Conservation (phyloP, 805 yeast genomes). For the Pichia scutulata region DNA sequence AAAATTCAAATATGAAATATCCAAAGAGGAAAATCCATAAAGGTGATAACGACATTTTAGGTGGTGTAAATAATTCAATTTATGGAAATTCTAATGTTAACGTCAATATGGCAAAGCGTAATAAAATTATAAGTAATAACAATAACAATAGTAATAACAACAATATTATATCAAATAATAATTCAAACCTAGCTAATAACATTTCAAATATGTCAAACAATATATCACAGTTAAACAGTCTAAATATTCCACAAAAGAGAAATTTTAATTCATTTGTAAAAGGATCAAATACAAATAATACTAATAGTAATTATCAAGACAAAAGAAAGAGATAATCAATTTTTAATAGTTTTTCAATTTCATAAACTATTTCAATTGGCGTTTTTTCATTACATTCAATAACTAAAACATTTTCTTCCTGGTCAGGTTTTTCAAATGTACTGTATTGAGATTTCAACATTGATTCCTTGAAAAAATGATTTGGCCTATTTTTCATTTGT, state of each 20-base stretch:
- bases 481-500: constrained; percentile 57
- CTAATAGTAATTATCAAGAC: constrained; percentile 2
- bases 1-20: constrained; percentile 62
- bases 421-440: constrained; percentile 61
- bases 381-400: constrained; percentile 18
- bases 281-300: not conserved
- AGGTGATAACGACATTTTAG: constrained; percentile 70
- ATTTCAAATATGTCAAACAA: not conserved
- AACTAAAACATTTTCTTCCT: constrained; percentile 11
- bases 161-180: not conserved
- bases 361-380: constrained; percentile 11
- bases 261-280: constrained; percentile 12
- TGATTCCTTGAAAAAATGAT: constrained; percentile 81
- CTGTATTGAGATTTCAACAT: constrained; percentile 78
- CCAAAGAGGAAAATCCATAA: constrained; percentile 83
- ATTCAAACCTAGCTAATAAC: constrained; percentile 6
- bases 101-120: not conserved
- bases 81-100: constrained; percentile 7
- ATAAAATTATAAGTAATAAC: constrained; percentile 5
- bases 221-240: not conserved
- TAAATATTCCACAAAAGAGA: constrained; percentile 8
- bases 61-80: constrained; percentile 21
- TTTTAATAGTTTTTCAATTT: not conserved
- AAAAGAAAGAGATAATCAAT: constrained; percentile 2
- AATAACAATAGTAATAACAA: not conserved